Conservation (phyloP, 257 asterid species). For the Nicotiana attenuata region DNA sequence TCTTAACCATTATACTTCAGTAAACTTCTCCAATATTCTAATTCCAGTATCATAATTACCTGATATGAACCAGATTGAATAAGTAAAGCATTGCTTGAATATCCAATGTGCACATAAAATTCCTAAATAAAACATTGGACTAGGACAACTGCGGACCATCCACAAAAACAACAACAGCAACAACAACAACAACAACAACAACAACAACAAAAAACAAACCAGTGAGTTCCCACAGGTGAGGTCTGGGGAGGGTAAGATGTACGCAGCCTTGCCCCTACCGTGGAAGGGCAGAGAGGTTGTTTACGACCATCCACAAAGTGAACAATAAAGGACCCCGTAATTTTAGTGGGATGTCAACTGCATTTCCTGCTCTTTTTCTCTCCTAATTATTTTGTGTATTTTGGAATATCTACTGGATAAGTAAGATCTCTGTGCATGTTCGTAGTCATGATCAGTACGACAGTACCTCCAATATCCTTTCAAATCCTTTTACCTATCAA, state of each 20-base stretch:
- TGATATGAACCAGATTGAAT: not conserved
- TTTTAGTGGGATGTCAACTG: not conserved
- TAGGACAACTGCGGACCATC: not conserved
- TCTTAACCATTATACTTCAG: not conserved
- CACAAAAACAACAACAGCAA: not conserved
- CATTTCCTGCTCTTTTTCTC: not conserved
- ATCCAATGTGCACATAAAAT: not conserved
- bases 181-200: no score
- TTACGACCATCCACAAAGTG: not conserved
- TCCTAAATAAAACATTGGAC: not conserved
- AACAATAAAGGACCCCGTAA: not conserved
- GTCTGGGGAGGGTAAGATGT: not conserved
- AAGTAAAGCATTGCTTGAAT: not conserved
- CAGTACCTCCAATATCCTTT: conserved; percentile 1
- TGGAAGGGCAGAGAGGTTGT: no score
- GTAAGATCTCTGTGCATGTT: not conserved
- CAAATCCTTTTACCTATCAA: not conserved
- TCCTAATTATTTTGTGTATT: not conserved
- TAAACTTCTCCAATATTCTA: not conserved
- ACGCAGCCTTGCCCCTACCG: no score
- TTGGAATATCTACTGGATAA: not conserved
- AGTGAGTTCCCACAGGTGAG: no score
- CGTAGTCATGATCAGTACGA: not conserved
- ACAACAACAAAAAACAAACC: no score
- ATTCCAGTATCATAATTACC: not conserved